phyloP scores from a whole-genome alignment of 176 grass and related monocot species.

The Rhipidocladum racemiflorum region DNA sequence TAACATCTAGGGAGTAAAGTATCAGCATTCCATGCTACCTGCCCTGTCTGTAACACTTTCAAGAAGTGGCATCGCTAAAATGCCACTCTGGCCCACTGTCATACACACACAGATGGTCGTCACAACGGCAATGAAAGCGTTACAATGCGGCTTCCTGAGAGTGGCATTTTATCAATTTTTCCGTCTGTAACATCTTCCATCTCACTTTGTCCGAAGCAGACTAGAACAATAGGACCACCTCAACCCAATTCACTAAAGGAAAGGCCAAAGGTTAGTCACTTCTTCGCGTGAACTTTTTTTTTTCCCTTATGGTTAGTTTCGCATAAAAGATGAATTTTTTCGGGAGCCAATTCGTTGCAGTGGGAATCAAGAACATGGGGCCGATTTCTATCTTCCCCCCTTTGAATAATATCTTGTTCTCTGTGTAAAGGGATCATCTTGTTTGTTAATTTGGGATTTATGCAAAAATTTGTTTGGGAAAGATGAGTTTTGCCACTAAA shows the following conservation, averaged over 20 bases:
- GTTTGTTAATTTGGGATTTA: neutral
- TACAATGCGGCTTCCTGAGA: no score
- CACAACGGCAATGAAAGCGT: no score
- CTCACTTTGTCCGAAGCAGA: slow-evolving; percentile 5
- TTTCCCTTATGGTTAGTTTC: neutral
- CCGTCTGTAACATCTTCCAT: slow-evolving; percentile 3
- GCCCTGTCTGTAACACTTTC: slow-evolving; percentile 13
- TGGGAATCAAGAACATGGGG: slow-evolving; percentile 27
- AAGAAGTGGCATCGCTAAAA: no score
- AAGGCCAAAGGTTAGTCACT: slow-evolving; percentile 29
- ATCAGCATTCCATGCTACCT: slow-evolving; percentile 21
- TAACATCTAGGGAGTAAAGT: slow-evolving; percentile 30
- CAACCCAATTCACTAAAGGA: slow-evolving; percentile 22
- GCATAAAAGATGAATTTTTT: slow-evolving; percentile 1
- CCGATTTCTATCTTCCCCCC: neutral
- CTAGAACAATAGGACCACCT: slow-evolving; percentile 15
- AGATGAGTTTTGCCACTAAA: slow-evolving; percentile 10
- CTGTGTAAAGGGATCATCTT: neutral
- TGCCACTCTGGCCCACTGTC: no score
- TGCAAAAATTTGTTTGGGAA: neutral
- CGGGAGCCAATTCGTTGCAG: neutral
- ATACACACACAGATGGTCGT: no score
- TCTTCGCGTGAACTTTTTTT: neutral
- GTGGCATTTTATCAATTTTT: no score
- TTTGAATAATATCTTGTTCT: neutral